Conservation (phyloP, 2,329 filamentous ascomycete genomes). For the Pyrenophora teres region DNA sequence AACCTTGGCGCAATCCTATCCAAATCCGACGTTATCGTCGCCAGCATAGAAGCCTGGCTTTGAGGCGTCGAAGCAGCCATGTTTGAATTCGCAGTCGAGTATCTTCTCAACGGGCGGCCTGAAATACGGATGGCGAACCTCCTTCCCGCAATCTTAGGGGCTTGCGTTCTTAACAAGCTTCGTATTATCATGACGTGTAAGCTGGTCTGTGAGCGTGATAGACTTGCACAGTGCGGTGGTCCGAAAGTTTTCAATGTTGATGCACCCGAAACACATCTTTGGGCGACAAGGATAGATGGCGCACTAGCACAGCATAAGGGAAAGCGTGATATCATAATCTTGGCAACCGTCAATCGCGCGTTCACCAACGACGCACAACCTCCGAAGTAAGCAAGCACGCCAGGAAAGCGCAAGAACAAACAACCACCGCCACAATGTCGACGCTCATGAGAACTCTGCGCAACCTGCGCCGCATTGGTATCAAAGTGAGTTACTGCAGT, state of each 20-base stretch:
- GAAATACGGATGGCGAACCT: slow-evolving; percentile 21
- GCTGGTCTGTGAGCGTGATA: neutral
- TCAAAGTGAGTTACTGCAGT: slow-evolving; percentile 67
- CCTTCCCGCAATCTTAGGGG: slow-evolving; percentile 23
- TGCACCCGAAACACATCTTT: slow-evolving; percentile 8
- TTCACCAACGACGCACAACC: slow-evolving; percentile 15
- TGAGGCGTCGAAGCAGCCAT: slow-evolving; percentile 38
- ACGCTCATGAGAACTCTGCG: slow-evolving; percentile 82
- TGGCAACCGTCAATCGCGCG: slow-evolving; percentile 32
- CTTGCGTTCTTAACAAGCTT: slow-evolving; percentile 32
- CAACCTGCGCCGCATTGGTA: slow-evolving; percentile 83
- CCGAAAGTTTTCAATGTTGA: slow-evolving; percentile 14
- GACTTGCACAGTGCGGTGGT: slow-evolving; percentile 20
- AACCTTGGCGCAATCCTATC: slow-evolving; percentile 92
- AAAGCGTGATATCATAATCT: slow-evolving; percentile 14
- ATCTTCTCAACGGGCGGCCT: slow-evolving; percentile 31
- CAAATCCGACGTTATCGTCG: slow-evolving; percentile 71
- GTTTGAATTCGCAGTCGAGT: slow-evolving; percentile 39
- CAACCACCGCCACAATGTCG: slow-evolving; percentile 71
- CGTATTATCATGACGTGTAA: slow-evolving; percentile 42
- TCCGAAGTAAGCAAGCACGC: slow-evolving; percentile 21
- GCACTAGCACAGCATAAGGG: slow-evolving; percentile 11
- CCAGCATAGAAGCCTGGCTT: slow-evolving; percentile 61
- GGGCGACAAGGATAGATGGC: slow-evolving; percentile 10
- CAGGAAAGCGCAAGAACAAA: slow-evolving; percentile 7